These are phyloP conservation scores for Bipolaris zeicola DNA, from an alignment of 2,329 filamentous ascomycete species.

Conservation along the genomic window DNA sequence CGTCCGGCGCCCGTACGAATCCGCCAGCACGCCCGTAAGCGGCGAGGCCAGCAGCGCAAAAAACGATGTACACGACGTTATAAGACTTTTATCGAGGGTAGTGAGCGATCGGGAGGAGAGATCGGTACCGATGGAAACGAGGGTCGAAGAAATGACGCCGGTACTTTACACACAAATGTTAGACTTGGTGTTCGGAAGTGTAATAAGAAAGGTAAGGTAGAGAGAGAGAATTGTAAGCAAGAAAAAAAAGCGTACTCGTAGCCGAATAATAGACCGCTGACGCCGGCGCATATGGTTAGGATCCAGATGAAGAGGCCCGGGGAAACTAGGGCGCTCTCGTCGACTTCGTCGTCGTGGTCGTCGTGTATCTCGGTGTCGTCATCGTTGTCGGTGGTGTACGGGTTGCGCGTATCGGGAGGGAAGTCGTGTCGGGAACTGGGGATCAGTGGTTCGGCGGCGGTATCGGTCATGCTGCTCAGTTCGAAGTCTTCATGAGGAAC, in stretches of 20 bases:
- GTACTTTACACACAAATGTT: conserved; percentile 48
- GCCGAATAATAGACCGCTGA: conserved; percentile 65
- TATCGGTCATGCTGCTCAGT: conserved; percentile 37
- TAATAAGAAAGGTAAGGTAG: background rate
- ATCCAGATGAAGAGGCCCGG: conserved; percentile 58
- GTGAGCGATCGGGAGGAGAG: conserved; percentile 57
- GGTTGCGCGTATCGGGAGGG: conserved; percentile 13
- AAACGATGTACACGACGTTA: conserved; percentile 63
- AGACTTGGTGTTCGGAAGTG: background rate
- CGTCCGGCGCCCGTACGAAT: conserved; percentile 80
- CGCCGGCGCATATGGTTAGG: conserved; percentile 62
- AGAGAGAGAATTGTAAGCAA: background rate
- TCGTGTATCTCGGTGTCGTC: conserved; percentile 7
- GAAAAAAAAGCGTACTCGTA: conserved; percentile 57
- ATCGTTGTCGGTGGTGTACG: conserved; percentile 27
- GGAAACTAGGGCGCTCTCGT: conserved; percentile 37
- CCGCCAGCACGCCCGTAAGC: conserved; percentile 64
- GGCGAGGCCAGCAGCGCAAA: conserved; percentile 63
- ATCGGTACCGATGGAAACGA: conserved; percentile 61
- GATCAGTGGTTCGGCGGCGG: conserved; percentile 43
- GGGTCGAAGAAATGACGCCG: conserved; percentile 65
- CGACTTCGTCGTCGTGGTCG: conserved; percentile 38
- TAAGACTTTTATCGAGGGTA: conserved; percentile 63
- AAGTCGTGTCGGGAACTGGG: conserved; percentile 17
- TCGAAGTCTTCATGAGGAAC: conserved; percentile 27